Evolutionary conservation across 208 protist species (phyloP).

Genomic region (Acanthamoeba sp.): DNA sequence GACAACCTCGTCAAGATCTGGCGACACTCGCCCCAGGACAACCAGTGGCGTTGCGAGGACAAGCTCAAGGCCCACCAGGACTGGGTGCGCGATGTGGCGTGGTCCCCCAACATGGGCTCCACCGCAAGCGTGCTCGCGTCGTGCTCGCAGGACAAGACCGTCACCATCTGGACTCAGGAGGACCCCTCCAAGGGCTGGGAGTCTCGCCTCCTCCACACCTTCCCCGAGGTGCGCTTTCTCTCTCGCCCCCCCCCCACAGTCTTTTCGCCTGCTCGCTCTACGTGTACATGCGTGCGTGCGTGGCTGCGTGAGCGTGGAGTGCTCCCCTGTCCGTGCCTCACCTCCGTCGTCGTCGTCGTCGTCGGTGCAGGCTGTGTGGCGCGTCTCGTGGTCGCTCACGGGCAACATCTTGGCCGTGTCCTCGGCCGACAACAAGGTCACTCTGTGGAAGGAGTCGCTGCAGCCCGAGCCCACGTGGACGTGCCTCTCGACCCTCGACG

Average conservation of each 20-base stretch:
- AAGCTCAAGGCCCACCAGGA: conserved; percentile 86
- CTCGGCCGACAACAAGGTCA: conserved; percentile 88
- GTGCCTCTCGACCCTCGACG: conserved; percentile 75
- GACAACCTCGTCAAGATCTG: conserved; percentile 92
- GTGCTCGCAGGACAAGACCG: conserved; percentile 86
- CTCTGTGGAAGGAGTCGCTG: conserved; percentile 87
- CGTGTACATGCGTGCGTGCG: background rate
- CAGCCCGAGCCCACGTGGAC: conserved; percentile 81
- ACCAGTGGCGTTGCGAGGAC: conserved; percentile 77
- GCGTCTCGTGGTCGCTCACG: conserved; percentile 90
- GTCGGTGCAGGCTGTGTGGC: conserved; percentile 87
- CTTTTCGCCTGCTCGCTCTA: background rate
- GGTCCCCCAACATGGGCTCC: conserved; percentile 91
- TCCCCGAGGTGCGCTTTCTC: conserved; percentile 51
- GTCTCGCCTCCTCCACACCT: background rate
- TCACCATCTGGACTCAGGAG: conserved; percentile 84
- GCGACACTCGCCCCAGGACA: conserved; percentile 72
- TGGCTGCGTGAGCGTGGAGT: too few relatives aligned
- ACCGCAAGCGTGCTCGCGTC: conserved; percentile 82
- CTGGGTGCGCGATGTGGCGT: conserved; percentile 94
- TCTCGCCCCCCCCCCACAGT: background rate
- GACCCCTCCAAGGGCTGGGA: conserved; percentile 60
- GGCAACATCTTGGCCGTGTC: conserved; percentile 91
- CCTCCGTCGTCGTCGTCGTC: background rate
- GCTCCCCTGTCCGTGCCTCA: too few relatives aligned